Evolutionary conservation across 768 basidiomycete species (phyloP).

Genomic region (Agrocybe praecox): DNA sequence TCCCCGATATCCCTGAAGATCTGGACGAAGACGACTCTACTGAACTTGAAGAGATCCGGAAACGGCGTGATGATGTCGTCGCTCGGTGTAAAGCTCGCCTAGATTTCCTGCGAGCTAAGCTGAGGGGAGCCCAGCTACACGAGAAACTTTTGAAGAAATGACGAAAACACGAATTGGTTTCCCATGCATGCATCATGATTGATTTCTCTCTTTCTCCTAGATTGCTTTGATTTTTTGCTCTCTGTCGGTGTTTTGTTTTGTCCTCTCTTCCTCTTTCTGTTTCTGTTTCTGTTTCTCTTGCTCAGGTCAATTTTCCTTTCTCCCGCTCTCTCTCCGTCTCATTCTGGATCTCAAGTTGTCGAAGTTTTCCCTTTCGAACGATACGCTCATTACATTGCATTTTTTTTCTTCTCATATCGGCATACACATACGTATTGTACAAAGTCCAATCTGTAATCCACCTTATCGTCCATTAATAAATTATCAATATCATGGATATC

Average conservation of each 20-base stretch:
- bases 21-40: constrained; percentile 16
- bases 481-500: not conserved
- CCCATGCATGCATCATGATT: too few species aligned
- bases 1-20: not conserved
- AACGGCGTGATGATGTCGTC: constrained; percentile 65
- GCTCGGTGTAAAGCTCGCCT: constrained; percentile 70
- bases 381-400: not conserved
- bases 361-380: not conserved
- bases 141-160: constrained; percentile 46
- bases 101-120: constrained; percentile 72
- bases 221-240: not conserved
- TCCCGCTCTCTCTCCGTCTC: constrained; percentile 71
- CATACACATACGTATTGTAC: not conserved
- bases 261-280: constrained; percentile 33
- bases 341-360: constrained; percentile 60
- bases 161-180: too few species aligned
- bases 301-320: too few species aligned
- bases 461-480: not conserved
- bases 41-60: constrained; percentile 63
- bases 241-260: not conserved
- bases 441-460: not conserved
- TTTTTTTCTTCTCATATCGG: not conserved
- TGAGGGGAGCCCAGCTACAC: constrained; percentile 75
- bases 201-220: not conserved
- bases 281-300: too few species aligned